Conservation (phyloP, 192 early-diverging fungal species). For the Coemansia sp. region DNA sequence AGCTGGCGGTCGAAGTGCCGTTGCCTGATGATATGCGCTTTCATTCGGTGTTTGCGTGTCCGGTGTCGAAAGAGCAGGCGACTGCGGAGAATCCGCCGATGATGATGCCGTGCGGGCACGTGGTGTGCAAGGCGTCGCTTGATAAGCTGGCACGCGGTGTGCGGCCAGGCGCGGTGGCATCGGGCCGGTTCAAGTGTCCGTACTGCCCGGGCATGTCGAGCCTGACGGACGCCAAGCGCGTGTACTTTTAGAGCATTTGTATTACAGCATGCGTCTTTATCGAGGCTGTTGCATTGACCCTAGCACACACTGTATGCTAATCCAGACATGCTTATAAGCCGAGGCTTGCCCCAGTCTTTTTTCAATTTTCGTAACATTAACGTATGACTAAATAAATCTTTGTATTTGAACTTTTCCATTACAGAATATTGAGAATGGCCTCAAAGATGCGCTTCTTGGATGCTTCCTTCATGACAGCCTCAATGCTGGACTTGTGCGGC, state of each 20-base stretch:
- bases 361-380: background rate
- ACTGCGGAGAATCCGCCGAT: slow-evolving; percentile 94
- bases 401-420: background rate
- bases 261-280: background rate
- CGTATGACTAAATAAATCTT: background rate
- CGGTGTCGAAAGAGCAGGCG: slow-evolving; percentile 94
- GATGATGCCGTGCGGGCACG: slow-evolving; percentile 97
- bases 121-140: slow-evolving; percentile 90
- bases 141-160: slow-evolving; percentile 74
- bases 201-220: slow-evolving; percentile 91
- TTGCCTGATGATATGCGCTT: slow-evolving; percentile 81
- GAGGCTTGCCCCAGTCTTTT: too few species aligned
- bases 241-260: slow-evolving; percentile 11
- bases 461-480: slow-evolving; percentile 11
- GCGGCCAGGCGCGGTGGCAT: slow-evolving; percentile 48
- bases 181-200: slow-evolving; percentile 88
- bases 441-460: slow-evolving; percentile 16
- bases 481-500: slow-evolving; percentile 11
- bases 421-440: slow-evolving; percentile 22
- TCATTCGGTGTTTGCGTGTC: slow-evolving; percentile 96
- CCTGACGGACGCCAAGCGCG: slow-evolving; percentile 57
- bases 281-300: too few species aligned
- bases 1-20: slow-evolving; percentile 92
- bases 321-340: too few species aligned
- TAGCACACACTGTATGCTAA: too few species aligned